Evolutionary conservation across 805 yeast species (phyloP), one percentile per base, ranked within the genome.

Genomic region (Candida patagonica): DNA sequence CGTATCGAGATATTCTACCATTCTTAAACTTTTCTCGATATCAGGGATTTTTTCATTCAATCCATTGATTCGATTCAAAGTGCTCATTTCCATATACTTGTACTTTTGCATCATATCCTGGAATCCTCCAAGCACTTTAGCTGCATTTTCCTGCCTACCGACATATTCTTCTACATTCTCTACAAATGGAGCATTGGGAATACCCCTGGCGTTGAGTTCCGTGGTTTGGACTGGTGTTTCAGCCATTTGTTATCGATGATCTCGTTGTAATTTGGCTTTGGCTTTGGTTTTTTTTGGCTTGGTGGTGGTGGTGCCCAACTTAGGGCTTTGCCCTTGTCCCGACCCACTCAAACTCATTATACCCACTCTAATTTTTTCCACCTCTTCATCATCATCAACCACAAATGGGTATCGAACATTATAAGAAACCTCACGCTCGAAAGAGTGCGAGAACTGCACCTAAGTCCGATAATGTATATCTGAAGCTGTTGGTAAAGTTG

Each of bases 401-500:
- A 42, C 36, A 52, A 64, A 88, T 88, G 97, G 97, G 96, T 80
- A 85, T 80, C 74, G 97, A 92, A 77, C 95, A 85, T 77, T 76
- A 81, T 73, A 68, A 78, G 69, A 92, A 89, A 74, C 96, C 86
- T 75, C 99, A 92, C 81, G 78, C 76, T 67, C 85, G 87, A 74
- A 73, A 80, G 59, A 80, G 94, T 73, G 95, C 86, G 86, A 87
- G 99, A 76, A 74, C 81, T 68, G 96, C 96, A 73, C 99, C 98
- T 76, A 86, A 86, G 79, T 89, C 97, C 57, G 95, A 92, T 76
- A 92, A 92, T 70, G 96, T 88, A 74, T 92, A 92, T 96, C 78
- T 92, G 75, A 83, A 82, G 74, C 74, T 92, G 68, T 82, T 92
- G 73, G 97, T 89, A 71, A 89, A 89, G 82, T 78, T 92, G 63